Evolutionary conservation across 2,329 filamentous ascomycete genomes (phyloP).

Genomic region (Curvularia eragrostidis): DNA sequence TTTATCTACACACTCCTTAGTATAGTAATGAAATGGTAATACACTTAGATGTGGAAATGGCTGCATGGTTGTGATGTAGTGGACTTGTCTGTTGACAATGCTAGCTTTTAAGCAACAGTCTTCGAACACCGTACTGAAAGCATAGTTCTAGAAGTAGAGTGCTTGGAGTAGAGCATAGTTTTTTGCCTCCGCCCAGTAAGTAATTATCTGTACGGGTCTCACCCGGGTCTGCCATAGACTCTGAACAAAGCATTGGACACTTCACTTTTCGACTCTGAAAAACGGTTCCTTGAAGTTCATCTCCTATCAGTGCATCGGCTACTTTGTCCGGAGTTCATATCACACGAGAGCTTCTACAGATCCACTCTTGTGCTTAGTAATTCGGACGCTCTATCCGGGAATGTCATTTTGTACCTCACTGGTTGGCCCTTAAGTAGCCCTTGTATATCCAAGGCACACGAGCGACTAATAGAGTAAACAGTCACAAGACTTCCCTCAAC

Average conservation of each 20-base stretch:
- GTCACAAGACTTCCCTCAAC: background rate
- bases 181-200: too few relatives aligned
- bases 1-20: slow-evolving; percentile 21
- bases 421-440: background rate
- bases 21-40: slow-evolving; percentile 14
- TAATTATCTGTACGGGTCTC: too few relatives aligned
- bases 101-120: too few relatives aligned
- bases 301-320: too few relatives aligned
- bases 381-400: background rate
- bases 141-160: too few relatives aligned
- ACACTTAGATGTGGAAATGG: background rate
- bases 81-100: background rate
- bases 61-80: background rate
- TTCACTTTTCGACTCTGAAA: too few relatives aligned
- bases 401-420: background rate
- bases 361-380: background rate
- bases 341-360: background rate
- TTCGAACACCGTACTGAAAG: too few relatives aligned
- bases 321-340: background rate
- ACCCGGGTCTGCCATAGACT: too few relatives aligned
- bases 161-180: too few relatives aligned
- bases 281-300: too few relatives aligned
- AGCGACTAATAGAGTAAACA: background rate
- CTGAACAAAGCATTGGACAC: too few relatives aligned
- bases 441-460: background rate